Evolutionary conservation across 208 protist genomes (phyloP), one percentile per base, ranked within the genome.

Genomic region (Crithidia brevicula): DNA sequence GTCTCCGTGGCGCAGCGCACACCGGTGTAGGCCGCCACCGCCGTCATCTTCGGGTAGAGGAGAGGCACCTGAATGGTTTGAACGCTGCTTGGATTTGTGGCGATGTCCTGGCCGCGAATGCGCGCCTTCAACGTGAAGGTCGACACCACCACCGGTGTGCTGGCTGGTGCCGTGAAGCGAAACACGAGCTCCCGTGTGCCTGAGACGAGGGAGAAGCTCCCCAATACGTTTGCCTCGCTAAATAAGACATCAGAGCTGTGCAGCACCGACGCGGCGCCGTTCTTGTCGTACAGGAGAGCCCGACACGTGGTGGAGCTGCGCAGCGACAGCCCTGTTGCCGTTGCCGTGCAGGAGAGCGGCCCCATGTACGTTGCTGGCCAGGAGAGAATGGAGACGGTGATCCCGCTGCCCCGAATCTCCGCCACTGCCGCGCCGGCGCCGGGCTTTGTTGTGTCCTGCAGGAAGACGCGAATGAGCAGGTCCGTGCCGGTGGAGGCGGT

Each of bases 151-250:
- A 64, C 47, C 4, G 52, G 38, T 3, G 56, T 43, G 25, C 38
- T 64, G 31, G 59, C 45, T 8, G 72, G 54, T 23, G 72, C 82
- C 16, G 70, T 81, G 61, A 77, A 88, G 47, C 38, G 63, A 46
- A 88, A 82, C 28, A 73, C 50, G 38, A 88, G 72, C 22, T 81
- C 47, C 11, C 63, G 40, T 18, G 42, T 71, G 33, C 82, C 79
- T 8, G 74, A 74, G 36, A 76, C 38, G 40, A 88, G 78, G 16
- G 28, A 22, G 71, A 88, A 82, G 28, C 22, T 70, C n/a, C 82
- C 79, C 18, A 77, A 52, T 15, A 52, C 47, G 40, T 76, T 74
- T 16, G 72, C 71, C 56, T 85, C 82, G 23, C 57, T 47, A 28
- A 88, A 74, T 11, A 72, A 34, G 30, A 88, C 53, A 47, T 85